phyloP scores from a whole-genome alignment of 2,329 filamentous ascomycete genomes.

The Neoscytalidium dimidiatum region DNA sequence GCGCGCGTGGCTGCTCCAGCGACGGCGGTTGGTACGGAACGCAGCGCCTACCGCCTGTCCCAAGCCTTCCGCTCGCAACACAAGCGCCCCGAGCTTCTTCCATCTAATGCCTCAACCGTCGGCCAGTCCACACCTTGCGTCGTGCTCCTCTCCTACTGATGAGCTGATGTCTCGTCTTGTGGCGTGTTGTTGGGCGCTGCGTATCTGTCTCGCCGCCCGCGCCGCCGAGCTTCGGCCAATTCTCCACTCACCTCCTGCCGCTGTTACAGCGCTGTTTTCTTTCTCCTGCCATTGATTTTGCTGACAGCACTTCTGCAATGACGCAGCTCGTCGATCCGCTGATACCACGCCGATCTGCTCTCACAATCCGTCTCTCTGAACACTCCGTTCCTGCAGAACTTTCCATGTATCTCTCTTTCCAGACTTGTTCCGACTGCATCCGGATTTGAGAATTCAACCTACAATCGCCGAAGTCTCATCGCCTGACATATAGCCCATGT shows the following conservation, averaged over 20 bases:
- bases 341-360: conserved; percentile 1
- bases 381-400: neutral
- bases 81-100: neutral
- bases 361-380: neutral
- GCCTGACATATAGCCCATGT: neutral
- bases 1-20: conserved; percentile 3
- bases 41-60: neutral
- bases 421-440: neutral
- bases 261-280: neutral
- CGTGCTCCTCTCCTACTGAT: neutral
- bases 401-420: neutral
- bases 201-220: neutral
- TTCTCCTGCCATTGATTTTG: neutral
- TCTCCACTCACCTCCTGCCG: conserved; percentile 9
- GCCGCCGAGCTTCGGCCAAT: conserved; percentile 12
- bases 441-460: no score
- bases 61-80: neutral
- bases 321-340: conserved; percentile 5
- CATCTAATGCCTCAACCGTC: neutral
- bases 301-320: neutral
- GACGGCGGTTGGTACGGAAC: neutral
- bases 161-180: conserved; percentile 14
- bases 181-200: conserved; percentile 15
- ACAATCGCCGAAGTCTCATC: neutral
- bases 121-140: neutral